These are phyloP conservation scores for Pyrrhoderma lamaoense DNA, from an alignment of 1,284 basidiomycete species.

Conservation along the genomic window DNA sequence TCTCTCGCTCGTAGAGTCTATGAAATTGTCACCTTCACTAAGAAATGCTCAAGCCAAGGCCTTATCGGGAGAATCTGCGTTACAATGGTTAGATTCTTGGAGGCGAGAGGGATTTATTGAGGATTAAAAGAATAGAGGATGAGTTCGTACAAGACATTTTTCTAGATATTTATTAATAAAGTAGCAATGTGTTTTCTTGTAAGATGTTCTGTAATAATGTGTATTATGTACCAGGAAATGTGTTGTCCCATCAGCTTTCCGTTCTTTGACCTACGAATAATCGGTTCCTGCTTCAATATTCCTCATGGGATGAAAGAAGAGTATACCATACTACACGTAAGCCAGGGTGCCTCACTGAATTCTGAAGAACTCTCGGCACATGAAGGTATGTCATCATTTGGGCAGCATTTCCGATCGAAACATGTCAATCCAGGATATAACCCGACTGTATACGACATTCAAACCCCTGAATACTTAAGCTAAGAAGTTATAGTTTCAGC, in stretches of 20 bases:
- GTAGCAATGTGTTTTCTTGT: too few relatives aligned
- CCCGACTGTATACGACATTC: too few relatives aligned
- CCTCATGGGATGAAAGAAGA: constrained; percentile 9
- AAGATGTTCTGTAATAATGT: too few relatives aligned
- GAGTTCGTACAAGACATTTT: too few relatives aligned
- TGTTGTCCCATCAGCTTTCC: constrained; percentile 19
- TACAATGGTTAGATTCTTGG: neutral
- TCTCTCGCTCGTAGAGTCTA: neutral
- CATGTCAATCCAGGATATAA: too few relatives aligned
- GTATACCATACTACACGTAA: constrained; percentile 5
- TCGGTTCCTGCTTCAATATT: constrained; percentile 12
- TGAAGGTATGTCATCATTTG: constrained; percentile 17
- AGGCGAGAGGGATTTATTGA: neutral
- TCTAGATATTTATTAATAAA: too few relatives aligned
- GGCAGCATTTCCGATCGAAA: too few relatives aligned
- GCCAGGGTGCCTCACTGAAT: neutral
- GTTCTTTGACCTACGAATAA: constrained; percentile 15
- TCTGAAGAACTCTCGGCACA: constrained; percentile 8
- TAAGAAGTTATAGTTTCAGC: too few relatives aligned
- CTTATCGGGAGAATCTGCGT: neutral
- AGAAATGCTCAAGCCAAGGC: neutral
- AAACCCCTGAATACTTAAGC: too few relatives aligned
- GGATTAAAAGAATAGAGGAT: neutral
- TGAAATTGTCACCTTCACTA: neutral
- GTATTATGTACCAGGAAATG: neutral